These are phyloP conservation scores for Cryptosporidium ubiquitum DNA, from an alignment of 169 alveolate genomes.

Conservation along the genomic window DNA sequence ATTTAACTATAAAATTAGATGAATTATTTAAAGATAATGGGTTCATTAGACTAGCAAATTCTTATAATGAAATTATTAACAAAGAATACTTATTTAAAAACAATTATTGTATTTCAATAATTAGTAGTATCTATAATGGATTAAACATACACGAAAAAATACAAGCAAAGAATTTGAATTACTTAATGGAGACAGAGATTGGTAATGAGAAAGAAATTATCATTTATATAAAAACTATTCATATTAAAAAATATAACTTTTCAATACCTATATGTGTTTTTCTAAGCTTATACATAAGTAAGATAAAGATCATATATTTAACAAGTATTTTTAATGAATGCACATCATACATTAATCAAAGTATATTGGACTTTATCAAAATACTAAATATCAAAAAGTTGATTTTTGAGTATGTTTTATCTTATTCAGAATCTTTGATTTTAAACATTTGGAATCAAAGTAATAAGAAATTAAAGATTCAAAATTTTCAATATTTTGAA, in stretches of 20 bases:
- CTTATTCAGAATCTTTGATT: not conserved
- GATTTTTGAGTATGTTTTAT: not conserved
- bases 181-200: not conserved
- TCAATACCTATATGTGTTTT: slow-evolving; percentile 44
- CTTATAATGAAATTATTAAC: not conserved
- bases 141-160: not conserved
- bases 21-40: slow-evolving; percentile 14
- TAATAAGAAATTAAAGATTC: not conserved
- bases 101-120: slow-evolving; percentile 12
- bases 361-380: slow-evolving; percentile 8
- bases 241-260: not conserved
- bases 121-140: slow-evolving; percentile 16
- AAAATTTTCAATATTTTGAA: not conserved
- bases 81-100: not conserved
- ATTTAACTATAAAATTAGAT: not conserved
- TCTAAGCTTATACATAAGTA: not conserved
- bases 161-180: not conserved
- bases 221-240: slow-evolving; percentile 12
- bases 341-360: not conserved
- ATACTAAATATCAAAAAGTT: slow-evolving; percentile 1
- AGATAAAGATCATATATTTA: not conserved
- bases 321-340: not conserved
- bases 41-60: slow-evolving; percentile 5
- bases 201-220: not conserved
- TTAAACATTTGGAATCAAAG: slow-evolving; percentile 19